Percentiles rank a stretch among this genome's conserved stretches.
These are phyloP conservation scores for Aspergillus sergii DNA, from an alignment of 2,329 filamentous ascomycete genomes.

Conservation along the genomic window DNA sequence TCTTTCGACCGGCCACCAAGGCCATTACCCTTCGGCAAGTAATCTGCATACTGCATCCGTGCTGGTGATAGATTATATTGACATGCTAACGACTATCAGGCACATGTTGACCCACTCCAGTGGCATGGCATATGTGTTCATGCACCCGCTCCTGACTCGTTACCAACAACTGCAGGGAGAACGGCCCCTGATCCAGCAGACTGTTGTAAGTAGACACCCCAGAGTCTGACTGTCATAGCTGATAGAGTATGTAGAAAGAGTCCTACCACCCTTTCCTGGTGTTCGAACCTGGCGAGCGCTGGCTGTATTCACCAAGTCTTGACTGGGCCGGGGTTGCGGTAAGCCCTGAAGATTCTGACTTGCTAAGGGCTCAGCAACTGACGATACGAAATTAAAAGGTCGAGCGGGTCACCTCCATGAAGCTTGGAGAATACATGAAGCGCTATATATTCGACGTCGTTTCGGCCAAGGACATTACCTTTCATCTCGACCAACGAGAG, in stretches of 20 bases:
- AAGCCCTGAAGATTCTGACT: not conserved
- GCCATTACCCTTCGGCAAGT: not conserved
- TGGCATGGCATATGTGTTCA: not conserved
- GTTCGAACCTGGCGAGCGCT: constrained; percentile 10
- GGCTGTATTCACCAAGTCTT: constrained; percentile 7
- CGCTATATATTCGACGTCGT: constrained; percentile 8
- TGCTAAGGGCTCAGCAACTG: not conserved
- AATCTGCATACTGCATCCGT: not conserved
- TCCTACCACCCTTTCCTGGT: not conserved
- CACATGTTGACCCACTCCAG: not conserved
- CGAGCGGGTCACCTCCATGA: constrained; percentile 9
- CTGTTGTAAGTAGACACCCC: not conserved
- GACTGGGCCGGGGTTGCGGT: constrained; percentile 1
- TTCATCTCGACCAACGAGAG: constrained; percentile 7
- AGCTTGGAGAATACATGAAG: constrained; percentile 9
- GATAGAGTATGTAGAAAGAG: not conserved
- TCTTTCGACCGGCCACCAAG: not conserved
- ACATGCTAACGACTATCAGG: not conserved
- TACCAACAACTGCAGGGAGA: not conserved
- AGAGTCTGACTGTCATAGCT: not conserved
- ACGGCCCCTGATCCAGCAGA: not conserved
- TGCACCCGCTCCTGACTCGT: not conserved
- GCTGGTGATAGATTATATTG: no score
- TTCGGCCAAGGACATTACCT: constrained; percentile 5
- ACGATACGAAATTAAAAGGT: not conserved